These are phyloP conservation scores for Pyrenula aspistea DNA, from an alignment of 495 filamentous ascomycete species.

Conservation along the genomic window DNA sequence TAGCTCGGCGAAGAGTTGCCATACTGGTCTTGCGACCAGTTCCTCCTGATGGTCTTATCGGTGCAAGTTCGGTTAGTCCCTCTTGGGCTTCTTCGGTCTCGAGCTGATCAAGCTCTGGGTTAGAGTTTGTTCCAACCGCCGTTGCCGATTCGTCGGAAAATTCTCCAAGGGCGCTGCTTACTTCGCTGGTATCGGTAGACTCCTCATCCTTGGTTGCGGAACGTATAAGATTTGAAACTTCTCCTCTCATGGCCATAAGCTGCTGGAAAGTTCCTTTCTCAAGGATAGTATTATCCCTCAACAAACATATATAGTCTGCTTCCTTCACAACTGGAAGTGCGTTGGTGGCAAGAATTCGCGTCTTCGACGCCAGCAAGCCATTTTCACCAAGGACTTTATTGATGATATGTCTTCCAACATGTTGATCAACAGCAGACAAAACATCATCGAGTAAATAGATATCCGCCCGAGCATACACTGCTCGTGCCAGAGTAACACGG, in stretches of 20 bases:
- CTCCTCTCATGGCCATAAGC: slow-evolving; percentile 84
- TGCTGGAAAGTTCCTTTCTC: slow-evolving; percentile 86
- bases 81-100: slow-evolving; percentile 67
- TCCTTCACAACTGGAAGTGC: slow-evolving; percentile 86
- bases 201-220: slow-evolving; percentile 55
- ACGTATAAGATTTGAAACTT: slow-evolving; percentile 76
- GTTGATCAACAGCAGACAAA: slow-evolving; percentile 92
- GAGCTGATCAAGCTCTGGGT: slow-evolving; percentile 32
- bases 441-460: slow-evolving; percentile 92
- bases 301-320: slow-evolving; percentile 70
- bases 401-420: slow-evolving; percentile 91
- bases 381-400: slow-evolving; percentile 79
- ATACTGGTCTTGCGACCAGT: slow-evolving; percentile 52
- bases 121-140: slow-evolving; percentile 24
- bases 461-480: slow-evolving; percentile 95
- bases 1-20: slow-evolving; percentile 74
- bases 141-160: slow-evolving; percentile 41
- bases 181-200: slow-evolving; percentile 40
- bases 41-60: slow-evolving; percentile 44
- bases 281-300: slow-evolving; percentile 71
- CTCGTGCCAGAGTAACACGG: slow-evolving; percentile 83
- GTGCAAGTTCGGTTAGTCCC: slow-evolving; percentile 52
- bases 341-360: slow-evolving; percentile 89
- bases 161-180: slow-evolving; percentile 42
- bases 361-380: slow-evolving; percentile 76